Percentiles rank a stretch among this genome's conserved stretches.
Conservation (phyloP, 2,329 filamentous ascomycete species). For the Ophiostoma himal-ulmi region DNA sequence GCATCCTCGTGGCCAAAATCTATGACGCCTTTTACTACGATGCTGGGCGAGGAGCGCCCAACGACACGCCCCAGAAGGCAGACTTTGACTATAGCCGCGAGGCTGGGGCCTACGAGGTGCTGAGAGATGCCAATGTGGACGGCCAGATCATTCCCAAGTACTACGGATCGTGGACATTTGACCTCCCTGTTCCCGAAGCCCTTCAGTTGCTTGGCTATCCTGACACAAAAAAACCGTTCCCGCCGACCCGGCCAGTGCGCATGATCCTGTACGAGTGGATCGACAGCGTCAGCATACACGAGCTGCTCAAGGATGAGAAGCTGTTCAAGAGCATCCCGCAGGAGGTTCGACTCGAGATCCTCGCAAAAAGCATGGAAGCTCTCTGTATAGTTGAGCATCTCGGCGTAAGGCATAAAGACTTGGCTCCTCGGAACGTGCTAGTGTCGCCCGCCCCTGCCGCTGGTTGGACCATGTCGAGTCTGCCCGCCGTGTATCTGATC, state of each 20-base stretch:
- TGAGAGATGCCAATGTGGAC: not conserved
- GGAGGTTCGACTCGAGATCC: not conserved
- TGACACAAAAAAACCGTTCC: not conserved
- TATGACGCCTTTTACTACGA: not conserved
- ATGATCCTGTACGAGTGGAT: not conserved
- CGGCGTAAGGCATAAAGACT: not conserved
- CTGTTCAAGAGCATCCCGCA: not conserved
- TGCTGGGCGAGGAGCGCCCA: not conserved
- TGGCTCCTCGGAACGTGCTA: not conserved
- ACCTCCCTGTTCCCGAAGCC: not conserved
- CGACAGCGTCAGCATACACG: not conserved
- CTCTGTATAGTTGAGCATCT: not conserved
- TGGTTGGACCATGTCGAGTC: not conserved
- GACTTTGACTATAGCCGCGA: not conserved
- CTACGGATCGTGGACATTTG: not conserved
- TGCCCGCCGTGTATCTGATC: not conserved
- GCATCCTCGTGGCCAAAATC: not conserved
- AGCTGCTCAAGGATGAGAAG: not conserved
- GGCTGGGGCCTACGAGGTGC: not conserved
- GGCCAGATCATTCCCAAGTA: not conserved
- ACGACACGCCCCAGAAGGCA: not conserved
- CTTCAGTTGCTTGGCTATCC: not conserved
- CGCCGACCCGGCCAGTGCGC: not conserved
- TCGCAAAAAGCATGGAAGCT: not conserved
- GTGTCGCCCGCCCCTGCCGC: not conserved